Percentiles rank a stretch among this genome's conserved stretches.
These are phyloP conservation scores for Penicillium cosmopolitanum DNA, from an alignment of 495 filamentous ascomycete genomes.

Conservation along the genomic window DNA sequence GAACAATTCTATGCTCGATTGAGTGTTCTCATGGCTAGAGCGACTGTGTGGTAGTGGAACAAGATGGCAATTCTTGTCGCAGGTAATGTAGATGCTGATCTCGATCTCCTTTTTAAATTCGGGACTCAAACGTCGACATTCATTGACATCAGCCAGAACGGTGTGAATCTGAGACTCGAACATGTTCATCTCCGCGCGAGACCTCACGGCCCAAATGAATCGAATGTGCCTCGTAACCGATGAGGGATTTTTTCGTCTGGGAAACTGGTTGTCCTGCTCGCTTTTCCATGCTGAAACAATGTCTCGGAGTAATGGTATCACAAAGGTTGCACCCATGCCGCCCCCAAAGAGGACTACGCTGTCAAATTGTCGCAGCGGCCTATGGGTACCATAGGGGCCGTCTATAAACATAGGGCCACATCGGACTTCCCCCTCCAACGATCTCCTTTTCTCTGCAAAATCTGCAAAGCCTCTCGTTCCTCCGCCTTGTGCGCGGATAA, in stretches of 20 bases:
- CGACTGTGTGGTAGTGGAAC: neutral
- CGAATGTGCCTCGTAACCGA: neutral
- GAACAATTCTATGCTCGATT: neutral
- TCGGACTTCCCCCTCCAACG: neutral
- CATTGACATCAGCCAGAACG: neutral
- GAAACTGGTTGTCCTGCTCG: neutral
- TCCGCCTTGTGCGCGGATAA: neutral
- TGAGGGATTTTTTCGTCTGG: neutral
- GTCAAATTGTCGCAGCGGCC: constrained; percentile 5
- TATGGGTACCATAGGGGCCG: constrained; percentile 11
- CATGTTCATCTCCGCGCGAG: constrained; percentile 8
- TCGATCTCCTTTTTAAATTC: neutral
- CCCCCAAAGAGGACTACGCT: constrained; percentile 14
- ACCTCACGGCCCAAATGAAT: constrained; percentile 10
- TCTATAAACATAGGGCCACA: constrained; percentile 5
- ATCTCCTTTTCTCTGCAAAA: neutral
- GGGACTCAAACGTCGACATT: neutral
- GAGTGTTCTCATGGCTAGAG: neutral
- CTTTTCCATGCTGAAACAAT: constrained; percentile 4
- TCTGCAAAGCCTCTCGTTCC: neutral
- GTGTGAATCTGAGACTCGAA: constrained; percentile 6
- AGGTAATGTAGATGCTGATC: constrained; percentile 10
- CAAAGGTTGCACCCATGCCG: constrained; percentile 10
- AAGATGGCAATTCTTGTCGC: neutral
- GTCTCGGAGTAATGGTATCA: constrained; percentile 12